phyloP scores from a whole-genome alignment of 1,139 yeast genomes.

The Suhomyces maxii region DNA sequence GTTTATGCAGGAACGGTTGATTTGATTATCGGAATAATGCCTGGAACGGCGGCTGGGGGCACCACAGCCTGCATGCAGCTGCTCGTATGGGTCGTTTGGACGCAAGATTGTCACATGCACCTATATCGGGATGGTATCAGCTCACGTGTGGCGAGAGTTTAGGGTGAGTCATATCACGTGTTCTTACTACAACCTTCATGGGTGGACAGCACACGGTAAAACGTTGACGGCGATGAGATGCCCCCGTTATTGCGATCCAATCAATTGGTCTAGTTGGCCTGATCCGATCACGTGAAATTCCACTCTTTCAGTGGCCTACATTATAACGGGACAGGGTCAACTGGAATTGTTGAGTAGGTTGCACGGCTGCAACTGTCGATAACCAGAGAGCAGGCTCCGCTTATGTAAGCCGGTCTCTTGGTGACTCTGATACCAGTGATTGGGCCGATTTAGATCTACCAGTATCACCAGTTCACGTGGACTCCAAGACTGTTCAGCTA shows the following conservation, averaged over 20 bases:
- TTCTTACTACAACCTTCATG: background rate
- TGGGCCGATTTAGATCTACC: too few relatives aligned
- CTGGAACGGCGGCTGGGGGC: conserved; percentile 1
- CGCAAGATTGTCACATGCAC: conserved; percentile 1
- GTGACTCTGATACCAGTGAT: too few relatives aligned
- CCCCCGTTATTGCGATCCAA: too few relatives aligned
- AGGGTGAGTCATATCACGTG: background rate
- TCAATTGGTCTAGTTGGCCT: too few relatives aligned
- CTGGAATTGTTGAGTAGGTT: background rate
- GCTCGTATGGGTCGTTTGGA: conserved; percentile 4
- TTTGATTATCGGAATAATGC: background rate
- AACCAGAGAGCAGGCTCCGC: background rate
- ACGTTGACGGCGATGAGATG: too few relatives aligned
- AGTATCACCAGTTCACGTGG: too few relatives aligned
- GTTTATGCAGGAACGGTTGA: background rate
- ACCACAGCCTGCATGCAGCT: background rate
- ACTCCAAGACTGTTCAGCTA: too few relatives aligned
- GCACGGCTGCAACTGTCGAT: background rate
- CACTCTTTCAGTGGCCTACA: background rate
- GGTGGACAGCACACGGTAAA: background rate
- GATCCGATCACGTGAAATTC: background rate
- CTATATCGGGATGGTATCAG: conserved; percentile 5
- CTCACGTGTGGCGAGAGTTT: conserved; percentile 1
- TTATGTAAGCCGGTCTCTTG: background rate
- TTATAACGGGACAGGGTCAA: too few relatives aligned